These are phyloP conservation scores for Tolypocladium capitatum DNA, from an alignment of 2,329 filamentous ascomycete genomes.

Conservation along the genomic window DNA sequence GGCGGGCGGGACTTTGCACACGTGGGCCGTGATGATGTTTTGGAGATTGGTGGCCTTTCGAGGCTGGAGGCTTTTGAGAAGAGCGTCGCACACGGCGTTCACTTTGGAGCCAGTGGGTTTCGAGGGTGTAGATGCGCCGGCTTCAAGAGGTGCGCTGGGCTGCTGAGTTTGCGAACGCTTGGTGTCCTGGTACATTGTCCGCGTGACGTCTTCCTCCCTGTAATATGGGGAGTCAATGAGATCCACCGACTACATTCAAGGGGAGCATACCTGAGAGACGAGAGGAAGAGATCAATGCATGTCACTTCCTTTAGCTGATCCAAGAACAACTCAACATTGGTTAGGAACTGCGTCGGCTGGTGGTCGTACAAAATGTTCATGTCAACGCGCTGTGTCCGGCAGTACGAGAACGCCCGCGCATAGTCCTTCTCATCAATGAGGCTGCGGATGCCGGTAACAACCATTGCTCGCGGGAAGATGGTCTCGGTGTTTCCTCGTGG, in stretches of 20 bases:
- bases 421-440: conserved; percentile 75
- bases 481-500: conserved; percentile 92
- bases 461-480: conserved; percentile 83
- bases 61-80: conserved; percentile 53
- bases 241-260: no score
- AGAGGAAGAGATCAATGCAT: conserved; percentile 83
- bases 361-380: conserved; percentile 97
- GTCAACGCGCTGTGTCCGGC: conserved; percentile 85
- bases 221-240: conserved; percentile 2
- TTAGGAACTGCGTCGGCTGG: conserved; percentile 72
- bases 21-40: conserved; percentile 86
- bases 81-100: conserved; percentile 77
- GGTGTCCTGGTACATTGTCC: conserved; percentile 89
- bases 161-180: conserved; percentile 26
- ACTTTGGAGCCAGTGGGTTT: conserved; percentile 44
- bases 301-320: conserved; percentile 71
- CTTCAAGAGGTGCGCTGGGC: conserved; percentile 1
- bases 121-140: conserved; percentile 5
- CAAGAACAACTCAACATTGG: conserved; percentile 62
- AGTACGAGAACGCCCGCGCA: conserved; percentile 69
- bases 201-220: conserved; percentile 80
- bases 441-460: conserved; percentile 75
- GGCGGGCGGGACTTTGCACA: conserved; percentile 86
- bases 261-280: conserved; percentile 55
- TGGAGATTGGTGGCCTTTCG: conserved; percentile 58